A percentile compares a stretch with the other conserved stretches of the same genome.
Conservation (phyloP, 2,329 filamentous ascomycete species). For the Hypoxylon sp. region DNA sequence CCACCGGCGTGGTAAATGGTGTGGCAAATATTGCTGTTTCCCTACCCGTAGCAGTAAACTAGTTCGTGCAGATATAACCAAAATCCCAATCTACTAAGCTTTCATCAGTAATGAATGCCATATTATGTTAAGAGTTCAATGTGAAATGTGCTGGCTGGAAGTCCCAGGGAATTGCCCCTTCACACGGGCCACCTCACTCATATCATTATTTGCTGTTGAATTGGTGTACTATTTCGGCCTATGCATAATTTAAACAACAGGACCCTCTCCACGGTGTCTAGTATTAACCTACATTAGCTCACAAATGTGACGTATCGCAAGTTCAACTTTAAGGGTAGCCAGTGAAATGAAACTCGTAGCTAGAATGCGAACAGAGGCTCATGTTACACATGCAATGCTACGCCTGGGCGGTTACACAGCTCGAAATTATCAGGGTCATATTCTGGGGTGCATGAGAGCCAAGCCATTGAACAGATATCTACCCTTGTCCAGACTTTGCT, state of each 20-base stretch:
- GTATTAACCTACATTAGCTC: background rate
- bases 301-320: background rate
- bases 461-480: slow-evolving; percentile 2
- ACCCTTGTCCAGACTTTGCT: background rate
- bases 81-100: background rate
- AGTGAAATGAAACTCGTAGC: background rate
- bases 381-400: slow-evolving; percentile 1
- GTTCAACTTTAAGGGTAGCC: background rate
- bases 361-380: background rate
- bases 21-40: background rate
- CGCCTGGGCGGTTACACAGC: slow-evolving; percentile 8
- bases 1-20: background rate
- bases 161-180: background rate
- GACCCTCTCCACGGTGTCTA: background rate
- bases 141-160: background rate
- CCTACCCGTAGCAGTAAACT: slow-evolving; percentile 18
- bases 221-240: background rate
- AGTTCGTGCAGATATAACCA: background rate
- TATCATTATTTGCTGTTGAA: background rate
- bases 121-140: background rate
- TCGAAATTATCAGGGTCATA: slow-evolving; percentile 2
- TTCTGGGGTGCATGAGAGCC: slow-evolving; percentile 27
- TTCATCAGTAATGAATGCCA: background rate
- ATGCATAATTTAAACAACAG: background rate
- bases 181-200: background rate